These are phyloP conservation scores for Cinchona pubescens DNA, from an alignment of 257 asterid genomes.

Conservation along the genomic window DNA sequence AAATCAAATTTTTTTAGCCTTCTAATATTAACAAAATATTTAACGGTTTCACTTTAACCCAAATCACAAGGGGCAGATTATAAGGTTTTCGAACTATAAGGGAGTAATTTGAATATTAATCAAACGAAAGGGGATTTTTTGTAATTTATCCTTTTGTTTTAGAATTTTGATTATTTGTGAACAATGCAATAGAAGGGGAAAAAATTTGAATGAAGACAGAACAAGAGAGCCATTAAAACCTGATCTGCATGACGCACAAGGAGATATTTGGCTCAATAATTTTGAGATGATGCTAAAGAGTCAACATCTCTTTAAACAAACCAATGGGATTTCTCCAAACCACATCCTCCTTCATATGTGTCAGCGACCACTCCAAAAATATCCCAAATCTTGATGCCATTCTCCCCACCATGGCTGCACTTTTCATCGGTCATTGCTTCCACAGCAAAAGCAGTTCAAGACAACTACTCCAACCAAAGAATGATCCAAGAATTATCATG, in stretches of 20 bases:
- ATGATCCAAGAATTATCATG: constrained; percentile 11
- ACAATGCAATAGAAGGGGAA: too few species aligned
- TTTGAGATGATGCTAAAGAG: neutral
- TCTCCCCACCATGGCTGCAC: constrained; percentile 18
- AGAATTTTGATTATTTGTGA: too few species aligned
- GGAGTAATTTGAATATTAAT: too few species aligned
- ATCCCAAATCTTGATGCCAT: neutral
- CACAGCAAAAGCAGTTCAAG: constrained; percentile 12
- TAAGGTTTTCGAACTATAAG: too few species aligned
- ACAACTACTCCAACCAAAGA: constrained; percentile 7
- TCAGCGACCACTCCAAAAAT: constrained; percentile 7
- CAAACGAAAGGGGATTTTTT: too few species aligned
- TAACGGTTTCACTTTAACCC: too few species aligned
- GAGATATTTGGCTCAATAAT: constrained; percentile 3
- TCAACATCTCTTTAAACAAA: constrained; percentile 5
- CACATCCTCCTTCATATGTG: neutral
- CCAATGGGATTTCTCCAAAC: neutral
- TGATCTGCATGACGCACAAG: neutral
- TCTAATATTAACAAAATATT: too few species aligned
- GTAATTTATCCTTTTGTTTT: too few species aligned
- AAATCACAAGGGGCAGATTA: too few species aligned
- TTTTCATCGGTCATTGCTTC: constrained; percentile 15
- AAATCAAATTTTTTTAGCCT: too few species aligned
- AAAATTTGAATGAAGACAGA: neutral
- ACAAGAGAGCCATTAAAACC: neutral